phyloP scores from a whole-genome alignment of 352 stramenopile species.

The Peronosclerospora sorghi region DNA sequence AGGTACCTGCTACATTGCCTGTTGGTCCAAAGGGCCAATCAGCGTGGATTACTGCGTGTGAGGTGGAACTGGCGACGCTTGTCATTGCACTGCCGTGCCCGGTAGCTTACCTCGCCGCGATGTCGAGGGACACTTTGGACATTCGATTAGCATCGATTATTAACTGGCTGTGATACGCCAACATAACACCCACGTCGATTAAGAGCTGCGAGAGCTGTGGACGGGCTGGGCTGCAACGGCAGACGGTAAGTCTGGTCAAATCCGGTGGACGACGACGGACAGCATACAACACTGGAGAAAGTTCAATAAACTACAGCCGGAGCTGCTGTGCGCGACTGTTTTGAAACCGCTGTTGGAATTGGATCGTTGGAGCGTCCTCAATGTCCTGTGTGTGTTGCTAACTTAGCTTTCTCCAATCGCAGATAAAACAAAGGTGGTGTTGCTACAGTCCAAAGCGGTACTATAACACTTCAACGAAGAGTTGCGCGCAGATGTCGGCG shows the following conservation, averaged over 20 bases:
- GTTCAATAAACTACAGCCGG: too few relatives aligned
- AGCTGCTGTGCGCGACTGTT: too few relatives aligned
- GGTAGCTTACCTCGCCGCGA: not conserved
- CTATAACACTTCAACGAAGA: not conserved
- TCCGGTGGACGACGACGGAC: not conserved
- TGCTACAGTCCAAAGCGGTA: not conserved
- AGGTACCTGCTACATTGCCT: not conserved
- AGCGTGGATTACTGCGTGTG: not conserved
- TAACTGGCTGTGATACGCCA: too few relatives aligned
- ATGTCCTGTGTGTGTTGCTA: not conserved
- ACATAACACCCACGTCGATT: not conserved
- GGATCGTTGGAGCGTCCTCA: too few relatives aligned
- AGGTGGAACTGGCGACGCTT: not conserved
- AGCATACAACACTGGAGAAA: too few relatives aligned
- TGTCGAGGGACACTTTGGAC: not conserved
- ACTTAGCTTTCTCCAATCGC: not conserved
- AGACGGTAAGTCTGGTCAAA: not conserved
- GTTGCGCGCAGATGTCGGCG: not conserved
- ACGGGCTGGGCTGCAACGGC: not conserved
- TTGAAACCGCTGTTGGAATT: not conserved
- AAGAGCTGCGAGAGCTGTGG: not conserved
- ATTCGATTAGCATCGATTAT: not conserved
- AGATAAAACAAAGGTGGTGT: not conserved
- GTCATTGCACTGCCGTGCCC: too few relatives aligned
- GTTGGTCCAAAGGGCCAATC: too few relatives aligned